phyloP scores from a whole-genome alignment of 257 asterid genomes.

The Gentiana macrophylla region DNA sequence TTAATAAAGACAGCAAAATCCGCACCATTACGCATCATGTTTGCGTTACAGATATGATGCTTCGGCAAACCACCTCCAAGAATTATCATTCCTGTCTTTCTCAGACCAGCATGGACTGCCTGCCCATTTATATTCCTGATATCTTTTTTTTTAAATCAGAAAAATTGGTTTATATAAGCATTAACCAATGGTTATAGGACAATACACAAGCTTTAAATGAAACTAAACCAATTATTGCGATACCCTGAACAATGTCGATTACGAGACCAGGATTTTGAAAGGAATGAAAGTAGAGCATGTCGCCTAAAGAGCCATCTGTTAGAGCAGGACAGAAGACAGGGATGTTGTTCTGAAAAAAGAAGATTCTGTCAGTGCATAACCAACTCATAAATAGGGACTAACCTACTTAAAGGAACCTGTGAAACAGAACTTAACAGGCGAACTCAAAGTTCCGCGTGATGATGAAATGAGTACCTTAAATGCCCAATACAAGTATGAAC shows the following conservation, averaged over 20 bases:
- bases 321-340: constrained; percentile 89
- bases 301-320: constrained; percentile 92
- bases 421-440: no score
- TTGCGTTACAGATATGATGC: constrained; percentile 93
- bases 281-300: constrained; percentile 90
- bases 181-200: neutral
- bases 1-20: constrained; percentile 79
- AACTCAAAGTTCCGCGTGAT: no score
- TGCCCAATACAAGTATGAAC: constrained; percentile 92
- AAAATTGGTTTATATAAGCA: neutral
- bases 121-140: constrained; percentile 78
- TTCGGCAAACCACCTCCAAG: constrained; percentile 97
- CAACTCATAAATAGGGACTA: no score
- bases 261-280: constrained; percentile 66
- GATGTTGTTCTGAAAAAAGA: constrained; percentile 51
- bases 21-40: constrained; percentile 97
- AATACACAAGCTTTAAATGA: neutral
- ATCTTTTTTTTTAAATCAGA: constrained; percentile 42
- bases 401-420: no score
- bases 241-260: constrained; percentile 85
- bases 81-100: constrained; percentile 79
- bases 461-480: constrained; percentile 39
- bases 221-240: neutral
- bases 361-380: no score
- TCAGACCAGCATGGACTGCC: constrained; percentile 71